Percentiles rank a stretch among this genome's conserved stretches.
These are phyloP conservation scores for Arxiozyma heterogenica DNA, from an alignment of 1,139 yeast species.

Conservation along the genomic window DNA sequence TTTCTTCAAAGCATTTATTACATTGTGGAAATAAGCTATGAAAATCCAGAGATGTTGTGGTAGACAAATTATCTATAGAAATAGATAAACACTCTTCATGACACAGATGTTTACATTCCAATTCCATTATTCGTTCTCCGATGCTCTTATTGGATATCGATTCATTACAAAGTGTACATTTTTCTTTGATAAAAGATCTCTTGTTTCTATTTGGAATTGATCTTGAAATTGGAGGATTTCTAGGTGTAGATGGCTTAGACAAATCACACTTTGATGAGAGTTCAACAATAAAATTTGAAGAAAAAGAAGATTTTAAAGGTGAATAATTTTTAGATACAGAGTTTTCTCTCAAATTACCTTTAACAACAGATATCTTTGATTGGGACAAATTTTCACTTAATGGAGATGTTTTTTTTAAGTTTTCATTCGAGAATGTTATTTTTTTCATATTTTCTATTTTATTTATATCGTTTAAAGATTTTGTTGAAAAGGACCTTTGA, in stretches of 20 bases:
- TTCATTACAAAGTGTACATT: slow-evolving; percentile 30
- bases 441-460: neutral
- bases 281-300: neutral
- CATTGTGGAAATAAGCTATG: slow-evolving; percentile 24
- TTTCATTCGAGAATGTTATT: slow-evolving; percentile 7
- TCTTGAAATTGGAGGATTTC: neutral
- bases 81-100: slow-evolving; percentile 29
- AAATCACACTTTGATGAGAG: neutral
- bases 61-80: slow-evolving; percentile 13
- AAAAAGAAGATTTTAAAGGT: neutral
- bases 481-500: slow-evolving; percentile 1
- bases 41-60: slow-evolving; percentile 10
- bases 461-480: neutral
- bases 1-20: slow-evolving; percentile 14
- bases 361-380: neutral
- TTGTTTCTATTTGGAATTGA: slow-evolving; percentile 7
- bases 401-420: slow-evolving; percentile 14
- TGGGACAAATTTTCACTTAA: slow-evolving; percentile 17
- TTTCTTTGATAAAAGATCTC: slow-evolving; percentile 23
- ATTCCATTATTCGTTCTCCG: slow-evolving; percentile 28
- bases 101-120: slow-evolving; percentile 27
- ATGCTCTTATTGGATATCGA: slow-evolving; percentile 23
- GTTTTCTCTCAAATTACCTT: neutral
- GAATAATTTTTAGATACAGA: slow-evolving; percentile 6
- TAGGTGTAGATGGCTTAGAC: neutral